Evolutionary conservation across 805 yeast species (phyloP), one percentile per base, ranked within the genome.

Genomic region (Myxozyma neotropica): DNA sequence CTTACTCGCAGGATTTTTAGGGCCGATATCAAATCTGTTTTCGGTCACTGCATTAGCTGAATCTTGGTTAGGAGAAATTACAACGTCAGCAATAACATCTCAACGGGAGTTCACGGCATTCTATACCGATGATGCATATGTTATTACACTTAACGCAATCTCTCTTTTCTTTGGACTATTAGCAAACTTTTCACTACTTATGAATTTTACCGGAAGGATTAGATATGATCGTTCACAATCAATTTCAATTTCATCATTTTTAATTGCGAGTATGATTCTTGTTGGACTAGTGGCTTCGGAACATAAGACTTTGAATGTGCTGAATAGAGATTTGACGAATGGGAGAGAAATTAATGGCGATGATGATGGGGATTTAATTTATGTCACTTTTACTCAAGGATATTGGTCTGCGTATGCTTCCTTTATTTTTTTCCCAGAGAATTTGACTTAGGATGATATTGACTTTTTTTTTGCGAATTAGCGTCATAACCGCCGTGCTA

Each of bases 21-120:
- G 94, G 0, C 96, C 96, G 0, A 67, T 89, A 27, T 85, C 93
- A 5, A 88, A 88, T 66, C 80, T 88, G 78, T 79, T 84, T 43
- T 86, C 93, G 0, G 76, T 88, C 4, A 84, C 87, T 1, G 89
- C 92, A 4, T 77, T 88, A 15, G 83, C 85, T 0, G 85, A 87
- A 57, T 77, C 80, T 49, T 89, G 96, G 96, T 71, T 86, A 53
- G 61, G 67, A 8, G 40, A 7, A 44, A n/a, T 36, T 26, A 26
- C 33, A 23, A 4, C 21, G 1, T 2, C 26, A 13, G 19, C 24
- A 24, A 26, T 8, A 50, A 46, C 4, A 1, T 27, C 27, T 8
- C 10, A 17, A 15, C 23, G n/a, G 4, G 47, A 23, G 13, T 39
- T 40, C 27, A 26, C 21, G 10, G 5, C 23, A 23, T 52, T 29